Conservation (phyloP, 257 asterid species). For the Penstemon eatonii region DNA sequence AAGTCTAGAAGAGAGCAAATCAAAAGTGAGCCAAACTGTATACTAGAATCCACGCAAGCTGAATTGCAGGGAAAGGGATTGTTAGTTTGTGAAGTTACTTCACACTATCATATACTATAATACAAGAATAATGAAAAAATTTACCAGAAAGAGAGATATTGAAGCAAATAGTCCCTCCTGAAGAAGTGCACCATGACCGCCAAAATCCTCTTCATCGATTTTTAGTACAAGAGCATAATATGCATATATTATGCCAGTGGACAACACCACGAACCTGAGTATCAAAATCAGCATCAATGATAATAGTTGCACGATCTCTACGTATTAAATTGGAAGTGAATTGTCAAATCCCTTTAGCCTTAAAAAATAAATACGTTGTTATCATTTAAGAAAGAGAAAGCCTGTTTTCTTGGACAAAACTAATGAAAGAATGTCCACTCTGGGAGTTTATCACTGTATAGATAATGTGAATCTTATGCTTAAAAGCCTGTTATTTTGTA, state of each 20-base stretch:
- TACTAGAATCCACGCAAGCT: constrained; percentile 89
- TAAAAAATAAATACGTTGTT: background rate
- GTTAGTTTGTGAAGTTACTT: constrained; percentile 18
- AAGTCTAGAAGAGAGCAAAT: constrained; percentile 15
- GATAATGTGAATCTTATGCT: too few species aligned
- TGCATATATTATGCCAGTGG: constrained; percentile 78
- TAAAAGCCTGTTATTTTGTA: too few species aligned
- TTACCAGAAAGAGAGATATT: constrained; percentile 82
- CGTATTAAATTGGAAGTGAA: background rate
- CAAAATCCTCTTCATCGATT: constrained; percentile 92
- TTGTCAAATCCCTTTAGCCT: background rate
- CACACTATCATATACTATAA: background rate
- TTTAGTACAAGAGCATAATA: constrained; percentile 74
- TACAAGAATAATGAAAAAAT: background rate
- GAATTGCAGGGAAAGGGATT: constrained; percentile 26
- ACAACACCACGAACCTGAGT: constrained; percentile 67
- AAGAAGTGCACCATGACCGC: constrained; percentile 92
- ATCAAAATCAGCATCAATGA: constrained; percentile 16
- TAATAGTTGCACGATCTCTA: background rate
- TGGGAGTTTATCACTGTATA: too few species aligned
- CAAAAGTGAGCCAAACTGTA: constrained; percentile 97
- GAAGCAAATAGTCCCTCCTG: constrained; percentile 98
- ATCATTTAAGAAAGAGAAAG: background rate
- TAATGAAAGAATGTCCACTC: too few species aligned
- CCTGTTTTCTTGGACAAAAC: too few species aligned